Base-by-base conservation (phyloP, 768 basidiomycete species). In the Leccinum boreale region DNA sequence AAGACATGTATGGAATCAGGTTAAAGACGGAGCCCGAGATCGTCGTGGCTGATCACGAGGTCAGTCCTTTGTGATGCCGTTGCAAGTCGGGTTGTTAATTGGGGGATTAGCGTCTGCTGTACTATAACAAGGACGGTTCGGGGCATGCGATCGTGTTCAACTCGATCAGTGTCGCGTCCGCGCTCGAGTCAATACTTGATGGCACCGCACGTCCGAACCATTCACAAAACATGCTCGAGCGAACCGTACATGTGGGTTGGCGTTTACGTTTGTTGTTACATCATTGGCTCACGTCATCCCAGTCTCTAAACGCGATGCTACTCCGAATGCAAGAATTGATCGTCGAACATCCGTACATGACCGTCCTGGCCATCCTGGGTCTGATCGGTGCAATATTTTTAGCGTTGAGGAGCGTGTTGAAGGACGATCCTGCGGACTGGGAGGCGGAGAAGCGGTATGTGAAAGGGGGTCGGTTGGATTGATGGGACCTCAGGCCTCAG, bases 1-100 rank as follows among this genome's bases (percentile, higher is more conserved):
- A 91, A 78, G 86, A 85, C 64, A 93, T 93, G 85, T 98, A 98
- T 74, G 87, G 87, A 28, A 76, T 94, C 63, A 76, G 72, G 62
- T 57, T 61, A 9, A 61, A 50, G 8, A 54, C 58, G 0, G 69
- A 68, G 23, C 71, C 74, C 7, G 64, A 63, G 11, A 78, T 92
- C 23, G 79, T 96, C n/a, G 81, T 97, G 56, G 81, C 89, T 2
- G 90, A 95, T 70, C 93, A 96, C 60, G 75, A 80, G 67, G 58
- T 58, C n/a, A 10, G 56, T 24, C 12, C 8, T 24, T 24, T 45
- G 4, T 44, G 10, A 44, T 44, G 19, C 1, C 14, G 14, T 24
- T 26, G 50, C 31, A 35, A 10, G 33, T n/a, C 35, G 36, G 7
- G 47, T 26, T 39, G 56, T 33, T 44, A 3, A 19, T 10, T 19